Evolutionary conservation across 805 yeast species (phyloP).

Genomic region (Saccharomycopsis babjevae): DNA sequence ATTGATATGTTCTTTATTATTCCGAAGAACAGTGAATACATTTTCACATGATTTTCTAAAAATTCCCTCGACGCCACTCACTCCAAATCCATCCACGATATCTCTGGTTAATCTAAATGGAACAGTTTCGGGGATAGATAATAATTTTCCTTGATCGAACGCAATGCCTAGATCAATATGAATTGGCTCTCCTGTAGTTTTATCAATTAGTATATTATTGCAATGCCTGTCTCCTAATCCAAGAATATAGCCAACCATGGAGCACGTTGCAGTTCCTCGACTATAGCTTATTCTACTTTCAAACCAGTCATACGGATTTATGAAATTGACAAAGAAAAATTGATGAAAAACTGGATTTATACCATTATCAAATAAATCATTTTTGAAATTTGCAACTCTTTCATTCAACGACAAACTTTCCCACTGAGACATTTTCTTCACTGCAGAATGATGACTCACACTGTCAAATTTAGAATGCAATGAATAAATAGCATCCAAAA

Average conservation of each 20-base stretch:
- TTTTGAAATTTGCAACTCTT: constrained; percentile 36
- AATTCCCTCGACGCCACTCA: constrained; percentile 72
- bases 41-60: constrained; percentile 67
- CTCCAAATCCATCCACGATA: constrained; percentile 86
- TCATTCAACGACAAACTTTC: constrained; percentile 37
- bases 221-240: constrained; percentile 96
- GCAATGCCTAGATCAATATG: constrained; percentile 96
- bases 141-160: constrained; percentile 80
- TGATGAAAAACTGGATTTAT: constrained; percentile 59
- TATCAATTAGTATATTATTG: constrained; percentile 79
- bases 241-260: constrained; percentile 77
- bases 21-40: constrained; percentile 56
- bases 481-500: constrained; percentile 57
- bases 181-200: constrained; percentile 77
- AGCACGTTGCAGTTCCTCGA: constrained; percentile 71
- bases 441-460: constrained; percentile 44
- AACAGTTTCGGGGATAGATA: constrained; percentile 85
- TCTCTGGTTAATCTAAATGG: constrained; percentile 91
- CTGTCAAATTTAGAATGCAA: constrained; percentile 45
- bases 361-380: constrained; percentile 32
- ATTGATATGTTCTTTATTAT: constrained; percentile 56
- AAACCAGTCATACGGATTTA: constrained; percentile 68
- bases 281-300: constrained; percentile 52
- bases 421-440: constrained; percentile 49
- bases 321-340: constrained; percentile 61